phyloP scores from a whole-genome alignment of 2,329 filamentous ascomycete species.

The Davidsoniella neocaledoniae region DNA sequence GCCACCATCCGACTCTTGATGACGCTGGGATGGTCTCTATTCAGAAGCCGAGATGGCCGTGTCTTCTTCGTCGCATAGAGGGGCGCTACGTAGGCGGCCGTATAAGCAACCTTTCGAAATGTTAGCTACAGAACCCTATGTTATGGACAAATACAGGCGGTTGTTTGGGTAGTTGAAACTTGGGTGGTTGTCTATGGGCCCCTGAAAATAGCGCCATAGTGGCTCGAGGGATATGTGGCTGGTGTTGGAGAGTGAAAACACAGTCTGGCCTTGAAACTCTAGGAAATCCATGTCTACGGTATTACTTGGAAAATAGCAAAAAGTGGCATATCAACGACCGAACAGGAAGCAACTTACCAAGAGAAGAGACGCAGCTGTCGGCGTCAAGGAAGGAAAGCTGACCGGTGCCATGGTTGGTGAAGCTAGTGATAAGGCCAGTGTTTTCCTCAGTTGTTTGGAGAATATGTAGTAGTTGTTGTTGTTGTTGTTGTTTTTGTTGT shows the following conservation, averaged over 20 bases:
- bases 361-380: slow-evolving; percentile 11
- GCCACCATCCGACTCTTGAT: slow-evolving; percentile 74
- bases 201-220: no score
- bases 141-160: neutral
- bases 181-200: neutral
- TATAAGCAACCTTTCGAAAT: slow-evolving; percentile 50
- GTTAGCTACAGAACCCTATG: neutral
- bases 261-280: neutral
- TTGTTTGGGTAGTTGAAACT: neutral
- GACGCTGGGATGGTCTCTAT: slow-evolving; percentile 74
- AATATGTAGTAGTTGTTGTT: neutral
- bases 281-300: no score
- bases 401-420: neutral
- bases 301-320: no score
- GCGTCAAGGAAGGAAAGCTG: neutral
- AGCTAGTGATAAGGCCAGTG: neutral
- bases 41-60: slow-evolving; percentile 60
- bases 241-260: slow-evolving; percentile 2
- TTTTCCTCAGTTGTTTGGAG: neutral
- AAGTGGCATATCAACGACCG: no score
- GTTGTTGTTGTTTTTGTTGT: neutral
- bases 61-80: slow-evolving; percentile 74
- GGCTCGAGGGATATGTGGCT: neutral
- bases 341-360: slow-evolving; percentile 16
- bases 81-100: slow-evolving; percentile 75